Evolutionary conservation across 106 monocot species (phyloP).

Genomic region (Acorus calamus): DNA sequence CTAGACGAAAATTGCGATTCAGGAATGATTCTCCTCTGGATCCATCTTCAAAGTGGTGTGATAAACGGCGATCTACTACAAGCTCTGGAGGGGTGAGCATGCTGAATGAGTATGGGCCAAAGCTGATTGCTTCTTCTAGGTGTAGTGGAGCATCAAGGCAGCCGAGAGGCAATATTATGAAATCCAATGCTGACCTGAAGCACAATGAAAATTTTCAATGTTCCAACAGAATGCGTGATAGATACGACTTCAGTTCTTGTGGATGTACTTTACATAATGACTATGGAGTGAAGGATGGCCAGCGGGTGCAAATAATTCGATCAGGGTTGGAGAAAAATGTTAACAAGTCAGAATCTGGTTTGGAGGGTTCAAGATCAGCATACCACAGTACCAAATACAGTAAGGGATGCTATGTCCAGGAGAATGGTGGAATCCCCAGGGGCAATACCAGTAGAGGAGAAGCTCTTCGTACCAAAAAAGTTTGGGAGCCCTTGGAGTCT

Average conservation of each 20-base stretch:
- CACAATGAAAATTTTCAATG: slow-evolving; percentile 31
- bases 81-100: slow-evolving; percentile 3
- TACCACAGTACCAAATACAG: slow-evolving; percentile 20
- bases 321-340: slow-evolving; percentile 27
- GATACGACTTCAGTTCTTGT: slow-evolving; percentile 33
- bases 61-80: slow-evolving; percentile 5
- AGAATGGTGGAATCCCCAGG: slow-evolving; percentile 20
- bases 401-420: slow-evolving; percentile 12
- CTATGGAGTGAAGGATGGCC: slow-evolving; percentile 19
- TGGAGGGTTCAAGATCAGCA: slow-evolving; percentile 12
- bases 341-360: slow-evolving; percentile 11
- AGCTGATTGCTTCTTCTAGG: slow-evolving; percentile 8
- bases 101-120: slow-evolving; percentile 8
- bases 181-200: slow-evolving; percentile 15
- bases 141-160: slow-evolving; percentile 28
- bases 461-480: slow-evolving; percentile 25
- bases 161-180: slow-evolving; percentile 31
- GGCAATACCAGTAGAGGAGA: slow-evolving; percentile 12
- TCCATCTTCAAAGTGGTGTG: slow-evolving; percentile 29
- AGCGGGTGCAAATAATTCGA: slow-evolving; percentile 9
- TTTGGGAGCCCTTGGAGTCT: slow-evolving; percentile 65
- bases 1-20: slow-evolving; percentile 42
- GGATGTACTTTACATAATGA: slow-evolving; percentile 25
- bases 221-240: slow-evolving; percentile 32
- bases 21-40: slow-evolving; percentile 29